Conservation (phyloP, 371 early-diverging fungal genomes). For the Blastocladiella emersonii region DNA sequence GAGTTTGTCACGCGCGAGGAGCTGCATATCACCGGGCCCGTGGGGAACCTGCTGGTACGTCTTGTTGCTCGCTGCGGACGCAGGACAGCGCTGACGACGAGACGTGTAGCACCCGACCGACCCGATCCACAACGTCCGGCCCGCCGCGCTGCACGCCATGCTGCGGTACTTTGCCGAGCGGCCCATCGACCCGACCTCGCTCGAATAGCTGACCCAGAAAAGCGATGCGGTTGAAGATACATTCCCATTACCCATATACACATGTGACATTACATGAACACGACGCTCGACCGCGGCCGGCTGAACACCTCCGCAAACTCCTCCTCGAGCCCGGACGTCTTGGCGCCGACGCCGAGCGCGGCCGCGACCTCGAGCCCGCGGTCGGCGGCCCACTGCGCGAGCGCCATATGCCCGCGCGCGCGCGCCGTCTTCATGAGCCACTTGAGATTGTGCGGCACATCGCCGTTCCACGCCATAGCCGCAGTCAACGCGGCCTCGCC, state of each 20-base stretch:
- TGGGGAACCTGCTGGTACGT: background rate
- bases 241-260: too few species aligned
- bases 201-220: too few species aligned
- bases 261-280: too few species aligned
- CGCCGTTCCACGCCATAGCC: background rate
- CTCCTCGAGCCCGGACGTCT: background rate
- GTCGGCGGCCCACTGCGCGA: background rate
- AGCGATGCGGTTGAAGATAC: too few species aligned
- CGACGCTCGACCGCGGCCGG: background rate
- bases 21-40: background rate
- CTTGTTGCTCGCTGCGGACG: background rate
- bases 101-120: constrained; percentile 19
- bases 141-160: constrained; percentile 11
- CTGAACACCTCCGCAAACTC: background rate
- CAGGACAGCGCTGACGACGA: background rate
- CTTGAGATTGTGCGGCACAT: background rate
- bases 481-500: background rate
- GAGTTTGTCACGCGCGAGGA: background rate
- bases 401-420: background rate
- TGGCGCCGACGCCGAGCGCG: background rate
- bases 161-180: constrained; percentile 10
- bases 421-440: background rate
- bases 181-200: too few species aligned
- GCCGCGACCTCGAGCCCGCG: background rate
- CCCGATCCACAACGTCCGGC: constrained; percentile 24